These are phyloP conservation scores for Crucihimalaya himalaica DNA, from an alignment of 345 rosid genomes.

Conservation along the genomic window DNA sequence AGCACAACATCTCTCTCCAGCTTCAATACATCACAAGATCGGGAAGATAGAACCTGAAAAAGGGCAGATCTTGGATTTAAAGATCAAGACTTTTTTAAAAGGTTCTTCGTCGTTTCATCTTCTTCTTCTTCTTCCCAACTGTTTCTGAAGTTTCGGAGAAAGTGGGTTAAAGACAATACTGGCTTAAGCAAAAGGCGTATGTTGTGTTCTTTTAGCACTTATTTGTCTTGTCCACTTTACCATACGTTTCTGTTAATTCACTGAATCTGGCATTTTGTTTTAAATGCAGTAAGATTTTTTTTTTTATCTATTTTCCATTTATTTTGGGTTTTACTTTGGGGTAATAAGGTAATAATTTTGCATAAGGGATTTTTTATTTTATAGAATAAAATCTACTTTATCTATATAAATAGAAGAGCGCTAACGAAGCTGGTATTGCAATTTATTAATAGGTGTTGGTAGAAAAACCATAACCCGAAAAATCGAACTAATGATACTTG, in stretches of 20 bases:
- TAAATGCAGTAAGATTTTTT: slow-evolving; percentile 14
- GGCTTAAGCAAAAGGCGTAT: slow-evolving; percentile 21
- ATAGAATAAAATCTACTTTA: too few relatives aligned
- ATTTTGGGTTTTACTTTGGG: background rate
- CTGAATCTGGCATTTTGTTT: slow-evolving; percentile 16
- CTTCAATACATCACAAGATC: slow-evolving; percentile 30
- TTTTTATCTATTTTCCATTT: slow-evolving; percentile 11
- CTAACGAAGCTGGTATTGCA: too few relatives aligned
- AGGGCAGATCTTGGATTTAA: slow-evolving; percentile 33
- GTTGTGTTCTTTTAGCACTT: slow-evolving; percentile 7
- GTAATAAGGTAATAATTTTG: background rate
- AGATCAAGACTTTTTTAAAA: slow-evolving; percentile 19
- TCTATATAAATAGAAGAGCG: too few relatives aligned
- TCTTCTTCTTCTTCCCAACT: slow-evolving; percentile 18
- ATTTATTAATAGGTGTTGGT: too few relatives aligned
- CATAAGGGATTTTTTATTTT: background rate
- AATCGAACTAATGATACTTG: too few relatives aligned
- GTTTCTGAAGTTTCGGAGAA: slow-evolving; percentile 34
- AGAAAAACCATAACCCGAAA: too few relatives aligned
- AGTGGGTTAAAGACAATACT: slow-evolving; percentile 3
- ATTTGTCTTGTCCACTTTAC: slow-evolving; percentile 17
- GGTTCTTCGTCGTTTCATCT: slow-evolving; percentile 33
- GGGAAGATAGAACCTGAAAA: background rate
- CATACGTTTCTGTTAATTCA: slow-evolving; percentile 35
- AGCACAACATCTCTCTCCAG: slow-evolving; percentile 56